Evolutionary conservation across 306 rosid genomes (phyloP).

Genomic region (Rosa multiflora): DNA sequence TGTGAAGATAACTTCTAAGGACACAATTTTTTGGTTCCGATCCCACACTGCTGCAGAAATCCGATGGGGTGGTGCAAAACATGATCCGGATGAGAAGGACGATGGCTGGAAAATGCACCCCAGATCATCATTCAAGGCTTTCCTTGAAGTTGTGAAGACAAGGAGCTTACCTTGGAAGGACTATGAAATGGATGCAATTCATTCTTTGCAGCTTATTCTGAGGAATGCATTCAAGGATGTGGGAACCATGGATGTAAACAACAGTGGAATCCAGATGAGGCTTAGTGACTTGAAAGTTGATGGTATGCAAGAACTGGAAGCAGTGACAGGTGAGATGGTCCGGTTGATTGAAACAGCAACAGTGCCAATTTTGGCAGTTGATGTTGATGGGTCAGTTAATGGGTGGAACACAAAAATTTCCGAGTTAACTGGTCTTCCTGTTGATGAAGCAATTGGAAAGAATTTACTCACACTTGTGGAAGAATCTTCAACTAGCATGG

Average conservation of each 20-base stretch:
- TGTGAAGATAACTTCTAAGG: conserved; percentile 69
- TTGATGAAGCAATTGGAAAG: conserved; percentile 76
- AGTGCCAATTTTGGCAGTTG: conserved; percentile 92
- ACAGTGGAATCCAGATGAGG: conserved; percentile 50
- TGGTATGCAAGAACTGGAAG: conserved; percentile 91
- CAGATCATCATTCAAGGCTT: conserved; percentile 94
- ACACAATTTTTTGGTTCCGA: conserved; percentile 86
- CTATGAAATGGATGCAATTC: conserved; percentile 97
- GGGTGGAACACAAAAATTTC: conserved; percentile 92
- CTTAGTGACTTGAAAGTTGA: conserved; percentile 69
- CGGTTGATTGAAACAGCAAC: conserved; percentile 92
- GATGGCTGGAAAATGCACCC: conserved; percentile 89
- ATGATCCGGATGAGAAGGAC: conserved; percentile 75
- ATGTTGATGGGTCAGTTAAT: conserved; percentile 71
- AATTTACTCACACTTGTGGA: conserved; percentile 80
- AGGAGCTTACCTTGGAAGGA: conserved; percentile 93
- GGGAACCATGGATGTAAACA: conserved; percentile 26
- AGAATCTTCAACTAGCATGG: conserved; percentile 62
- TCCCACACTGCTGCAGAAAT: conserved; percentile 83
- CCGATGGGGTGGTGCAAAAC: conserved; percentile 98
- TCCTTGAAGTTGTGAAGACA: conserved; percentile 82
- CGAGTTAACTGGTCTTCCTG: conserved; percentile 89
- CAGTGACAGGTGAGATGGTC: conserved; percentile 94
- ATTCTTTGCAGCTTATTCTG: conserved; percentile 91
- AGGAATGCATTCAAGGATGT: conserved; percentile 75